Percentiles rank a stretch among this genome's conserved stretches.
These are phyloP conservation scores for Cavenderia fasciculata DNA, from an alignment of 78 protist genomes.

Conservation along the genomic window DNA sequence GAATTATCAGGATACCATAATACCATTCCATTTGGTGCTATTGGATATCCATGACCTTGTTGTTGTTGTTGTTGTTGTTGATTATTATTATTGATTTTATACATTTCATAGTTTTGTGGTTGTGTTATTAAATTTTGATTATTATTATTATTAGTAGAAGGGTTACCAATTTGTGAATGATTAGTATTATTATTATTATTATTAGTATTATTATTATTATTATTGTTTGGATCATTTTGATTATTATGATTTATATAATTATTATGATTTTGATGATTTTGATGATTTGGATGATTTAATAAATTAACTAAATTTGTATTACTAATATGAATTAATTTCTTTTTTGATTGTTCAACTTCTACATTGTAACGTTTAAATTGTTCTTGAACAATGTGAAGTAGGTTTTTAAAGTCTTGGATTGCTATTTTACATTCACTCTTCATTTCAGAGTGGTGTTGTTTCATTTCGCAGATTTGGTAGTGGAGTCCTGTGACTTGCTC, in stretches of 20 bases:
- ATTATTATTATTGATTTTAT: too few species aligned
- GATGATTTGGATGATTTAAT: neutral
- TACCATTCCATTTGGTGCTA: conserved; percentile 30
- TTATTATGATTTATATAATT: neutral
- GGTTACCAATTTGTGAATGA: too few species aligned
- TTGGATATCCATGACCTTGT: neutral
- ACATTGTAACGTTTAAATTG: neutral
- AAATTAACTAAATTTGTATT: neutral
- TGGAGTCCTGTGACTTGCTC: neutral
- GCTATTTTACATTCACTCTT: neutral
- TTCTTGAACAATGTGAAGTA: neutral
- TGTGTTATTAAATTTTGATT: too few species aligned
- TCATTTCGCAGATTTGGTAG: neutral
- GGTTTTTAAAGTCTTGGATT: neutral
- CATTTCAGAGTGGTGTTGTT: neutral
- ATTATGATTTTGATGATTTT: neutral
- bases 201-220: neutral
- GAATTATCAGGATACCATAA: conserved; percentile 60
- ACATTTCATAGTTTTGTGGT: too few species aligned
- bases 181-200: neutral
- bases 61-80: too few species aligned
- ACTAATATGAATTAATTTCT: neutral
- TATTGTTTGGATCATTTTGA: neutral
- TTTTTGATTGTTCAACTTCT: neutral
- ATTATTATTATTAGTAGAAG: too few species aligned